These are phyloP conservation scores for Phytophthora constricta DNA, from an alignment of 352 stramenopile genomes.

Conservation along the genomic window DNA sequence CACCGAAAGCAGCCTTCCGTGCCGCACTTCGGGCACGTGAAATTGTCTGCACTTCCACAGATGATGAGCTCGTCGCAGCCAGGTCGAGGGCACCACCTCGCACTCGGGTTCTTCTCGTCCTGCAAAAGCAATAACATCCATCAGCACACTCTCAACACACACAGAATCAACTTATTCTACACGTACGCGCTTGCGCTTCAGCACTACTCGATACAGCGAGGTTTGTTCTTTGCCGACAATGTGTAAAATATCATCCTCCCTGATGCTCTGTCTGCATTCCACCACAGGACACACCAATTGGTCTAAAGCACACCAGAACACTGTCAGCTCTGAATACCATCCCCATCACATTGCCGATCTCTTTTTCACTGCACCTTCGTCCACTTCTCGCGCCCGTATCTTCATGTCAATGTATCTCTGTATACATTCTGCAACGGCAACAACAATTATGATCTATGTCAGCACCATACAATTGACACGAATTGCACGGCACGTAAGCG, in stretches of 20 bases:
- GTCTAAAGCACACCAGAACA: slow-evolving; percentile 40
- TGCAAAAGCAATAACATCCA: slow-evolving; percentile 19
- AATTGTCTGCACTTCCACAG: slow-evolving; percentile 52
- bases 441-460: not conserved
- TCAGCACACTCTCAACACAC: not conserved
- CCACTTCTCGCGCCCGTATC: slow-evolving; percentile 61
- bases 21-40: slow-evolving; percentile 67
- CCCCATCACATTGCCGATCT: not conserved
- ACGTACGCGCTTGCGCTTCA: slow-evolving; percentile 67
- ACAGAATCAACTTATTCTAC: not conserved
- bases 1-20: slow-evolving; percentile 69
- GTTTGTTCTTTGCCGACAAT: slow-evolving; percentile 38
- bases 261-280: slow-evolving; percentile 50
- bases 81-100: slow-evolving; percentile 65
- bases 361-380: slow-evolving; percentile 46
- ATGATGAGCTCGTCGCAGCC: slow-evolving; percentile 74
- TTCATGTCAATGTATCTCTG: slow-evolving; percentile 65
- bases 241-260: slow-evolving; percentile 41
- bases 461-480: not conserved
- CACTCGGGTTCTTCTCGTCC: slow-evolving; percentile 80
- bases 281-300: slow-evolving; percentile 72
- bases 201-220: slow-evolving; percentile 36
- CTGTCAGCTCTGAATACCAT: not conserved
- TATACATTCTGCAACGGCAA: slow-evolving; percentile 46
- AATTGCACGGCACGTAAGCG: too few species aligned